Percentiles rank a stretch among this genome's conserved stretches.
Evolutionary conservation across 176 grass and related monocot species (phyloP).

Genomic region (Pontederia paniculata): DNA sequence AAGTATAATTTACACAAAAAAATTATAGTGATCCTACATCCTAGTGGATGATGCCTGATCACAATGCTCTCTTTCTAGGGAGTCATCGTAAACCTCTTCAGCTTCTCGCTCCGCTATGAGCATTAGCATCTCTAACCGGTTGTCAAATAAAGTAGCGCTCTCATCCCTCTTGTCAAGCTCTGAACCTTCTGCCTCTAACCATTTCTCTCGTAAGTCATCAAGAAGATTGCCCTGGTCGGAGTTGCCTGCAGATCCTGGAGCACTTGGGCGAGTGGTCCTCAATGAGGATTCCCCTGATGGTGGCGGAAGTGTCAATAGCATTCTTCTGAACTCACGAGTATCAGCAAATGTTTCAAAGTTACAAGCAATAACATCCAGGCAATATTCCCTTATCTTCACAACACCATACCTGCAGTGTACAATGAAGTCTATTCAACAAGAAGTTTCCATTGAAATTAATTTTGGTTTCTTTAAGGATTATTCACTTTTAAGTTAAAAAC

Average conservation of each 20-base stretch:
- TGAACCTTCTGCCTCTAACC: slow-evolving; percentile 61
- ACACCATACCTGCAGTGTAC: slow-evolving; percentile 52
- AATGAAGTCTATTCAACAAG: slow-evolving; percentile 12
- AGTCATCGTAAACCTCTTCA: slow-evolving; percentile 19
- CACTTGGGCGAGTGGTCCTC: slow-evolving; percentile 58
- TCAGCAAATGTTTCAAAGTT: slow-evolving; percentile 78
- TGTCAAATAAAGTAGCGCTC: slow-evolving; percentile 71
- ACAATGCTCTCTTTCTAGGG: neutral
- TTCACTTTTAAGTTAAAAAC: neutral
- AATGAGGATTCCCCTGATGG: slow-evolving; percentile 47
- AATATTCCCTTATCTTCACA: slow-evolving; percentile 84
- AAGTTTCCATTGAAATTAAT: neutral
- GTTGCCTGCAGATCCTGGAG: slow-evolving; percentile 42
- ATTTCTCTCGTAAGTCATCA: slow-evolving; percentile 88
- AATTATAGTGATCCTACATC: neutral
- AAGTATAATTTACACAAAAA: neutral
- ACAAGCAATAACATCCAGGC: slow-evolving; percentile 71
- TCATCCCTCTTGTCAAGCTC: slow-evolving; percentile 81
- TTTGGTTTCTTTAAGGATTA: neutral
- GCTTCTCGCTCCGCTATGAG: slow-evolving; percentile 52
- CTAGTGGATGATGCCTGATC: neutral
- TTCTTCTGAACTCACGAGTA: slow-evolving; percentile 49
- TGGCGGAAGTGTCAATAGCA: slow-evolving; percentile 80
- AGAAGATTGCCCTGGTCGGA: slow-evolving; percentile 72
- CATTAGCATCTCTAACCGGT: slow-evolving; percentile 65